Conservation (phyloP, 495 filamentous ascomycete species). For the Aspergillus steynii region DNA sequence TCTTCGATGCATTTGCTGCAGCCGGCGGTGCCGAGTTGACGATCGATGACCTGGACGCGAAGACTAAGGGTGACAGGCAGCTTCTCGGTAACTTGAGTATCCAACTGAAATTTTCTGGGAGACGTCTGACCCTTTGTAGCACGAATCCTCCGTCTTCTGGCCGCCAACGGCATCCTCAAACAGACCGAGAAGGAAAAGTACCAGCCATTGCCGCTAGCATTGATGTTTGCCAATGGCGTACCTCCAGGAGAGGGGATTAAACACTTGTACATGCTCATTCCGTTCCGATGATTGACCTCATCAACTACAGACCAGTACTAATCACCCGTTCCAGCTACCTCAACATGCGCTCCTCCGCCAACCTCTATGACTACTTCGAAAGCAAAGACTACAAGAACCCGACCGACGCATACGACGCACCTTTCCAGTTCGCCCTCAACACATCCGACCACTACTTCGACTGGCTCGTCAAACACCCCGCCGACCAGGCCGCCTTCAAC, state of each 20-base stretch:
- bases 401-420: slow-evolving; percentile 18
- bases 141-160: slow-evolving; percentile 21
- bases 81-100: slow-evolving; percentile 17
- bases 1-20: slow-evolving; percentile 22
- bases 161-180: slow-evolving; percentile 12
- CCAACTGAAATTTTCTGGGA: not conserved
- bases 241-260: slow-evolving; percentile 15
- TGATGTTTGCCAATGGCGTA: slow-evolving; percentile 12
- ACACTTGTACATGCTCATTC: slow-evolving; percentile 20
- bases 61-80: slow-evolving; percentile 22
- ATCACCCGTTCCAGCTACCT: slow-evolving; percentile 9
- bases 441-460: slow-evolving; percentile 30
- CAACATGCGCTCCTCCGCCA: slow-evolving; percentile 16
- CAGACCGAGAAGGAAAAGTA: slow-evolving; percentile 11
- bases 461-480: slow-evolving; percentile 24
- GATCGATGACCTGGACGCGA: slow-evolving; percentile 9
- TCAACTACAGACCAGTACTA: not conserved
- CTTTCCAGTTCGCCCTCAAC: slow-evolving; percentile 31
- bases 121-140: slow-evolving; percentile 12
- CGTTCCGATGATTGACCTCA: not conserved
- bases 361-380: slow-evolving; percentile 23
- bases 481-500: slow-evolving; percentile 23
- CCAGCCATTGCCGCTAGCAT: slow-evolving; percentile 14
- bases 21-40: slow-evolving; percentile 13
- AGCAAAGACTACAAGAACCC: slow-evolving; percentile 29